Evolutionary conservation across 1,139 yeast species (phyloP).

Genomic region (Komagataea norvegica): DNA sequence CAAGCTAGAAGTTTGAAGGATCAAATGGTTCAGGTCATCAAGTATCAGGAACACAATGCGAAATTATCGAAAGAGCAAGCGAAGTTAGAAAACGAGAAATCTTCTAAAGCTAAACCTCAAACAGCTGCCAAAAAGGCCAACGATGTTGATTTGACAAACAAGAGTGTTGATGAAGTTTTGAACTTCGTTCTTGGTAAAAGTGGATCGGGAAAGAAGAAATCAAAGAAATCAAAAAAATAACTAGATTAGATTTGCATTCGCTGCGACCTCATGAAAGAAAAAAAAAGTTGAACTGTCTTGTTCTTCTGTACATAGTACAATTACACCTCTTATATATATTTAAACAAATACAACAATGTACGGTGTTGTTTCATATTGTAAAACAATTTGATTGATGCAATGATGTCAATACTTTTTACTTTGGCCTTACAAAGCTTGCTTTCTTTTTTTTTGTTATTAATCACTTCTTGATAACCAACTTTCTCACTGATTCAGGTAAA

Average conservation of each 20-base stretch:
- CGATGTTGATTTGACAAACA: conserved; percentile 17
- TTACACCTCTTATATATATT: neutral
- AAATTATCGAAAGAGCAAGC: conserved; percentile 13
- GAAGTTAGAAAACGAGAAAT: conserved; percentile 15
- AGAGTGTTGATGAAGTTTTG: conserved; percentile 66
- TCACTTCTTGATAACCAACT: conserved; percentile 20
- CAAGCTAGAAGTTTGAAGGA: conserved; percentile 19
- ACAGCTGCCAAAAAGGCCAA: conserved; percentile 11
- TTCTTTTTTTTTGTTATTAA: neutral
- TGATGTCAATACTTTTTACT: too few species aligned
- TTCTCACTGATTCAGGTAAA: conserved; percentile 29
- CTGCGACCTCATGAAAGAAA: too few species aligned
- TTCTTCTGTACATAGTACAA: conserved; percentile 10
- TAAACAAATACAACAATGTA: neutral
- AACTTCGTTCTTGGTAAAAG: conserved; percentile 67
- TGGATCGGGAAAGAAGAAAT: conserved; percentile 29
- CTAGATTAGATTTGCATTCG: neutral
- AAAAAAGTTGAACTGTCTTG: too few species aligned
- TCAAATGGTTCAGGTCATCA: conserved; percentile 15
- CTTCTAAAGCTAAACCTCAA: conserved; percentile 4
- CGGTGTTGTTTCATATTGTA: too few species aligned
- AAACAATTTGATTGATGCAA: too few species aligned
- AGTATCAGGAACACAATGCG: conserved; percentile 16
- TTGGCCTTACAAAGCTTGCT: neutral
- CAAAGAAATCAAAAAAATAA: conserved; percentile 9